Evolutionary conservation across 495 filamentous ascomycete genomes (phyloP), one percentile per base, ranked within the genome.

Genomic region (Elasticomyces elasticus): DNA sequence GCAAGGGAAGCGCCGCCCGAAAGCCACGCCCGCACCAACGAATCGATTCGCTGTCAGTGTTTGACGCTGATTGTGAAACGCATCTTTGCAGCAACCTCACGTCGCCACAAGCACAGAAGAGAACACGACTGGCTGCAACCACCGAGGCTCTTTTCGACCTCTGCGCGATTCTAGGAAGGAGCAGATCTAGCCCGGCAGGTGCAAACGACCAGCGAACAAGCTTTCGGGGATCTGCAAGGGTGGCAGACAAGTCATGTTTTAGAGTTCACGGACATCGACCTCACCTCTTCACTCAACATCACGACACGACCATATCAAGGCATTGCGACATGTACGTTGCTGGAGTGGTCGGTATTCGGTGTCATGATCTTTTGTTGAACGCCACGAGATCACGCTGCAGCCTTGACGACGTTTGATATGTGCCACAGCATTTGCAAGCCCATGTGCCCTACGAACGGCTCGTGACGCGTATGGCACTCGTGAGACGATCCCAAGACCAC

Each of bases 61-160:
- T 30, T 20, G 9, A 35, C 11, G 31, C 9, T 30, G 23, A 43
- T 22, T 19, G 25, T 52, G 49, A 52, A 52, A 52, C 49, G 49
- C 24, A 20, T 19, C 20, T 31, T 20, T 50, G 33, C 17, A 41
- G 31, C 37, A 52, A 52, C 47, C 47, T 50, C 47, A 50, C 27
- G 25, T 50, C 30, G 47, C 47, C 9, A 50, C 47, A 31, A 12
- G 17, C 20, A 23, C 13, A 12, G 7, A 5, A n/a, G 26, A 15
- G 11, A 7, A 19, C 17, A 35, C 27, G 20, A 43, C 49, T 52
- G 17, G 49, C 31, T 25, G 37, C 23, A 41, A 12, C 5, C 48
- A 51, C 7, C 44, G 22, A 6, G 12, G 11, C 44, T 23, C 22
- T 26, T 23, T 12, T 48, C 13, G 23, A n/a, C n/a, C n/a, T 10